Evolutionary conservation across 1,139 yeast genomes (phyloP).

Genomic region (Eremothecium gossypii): DNA sequence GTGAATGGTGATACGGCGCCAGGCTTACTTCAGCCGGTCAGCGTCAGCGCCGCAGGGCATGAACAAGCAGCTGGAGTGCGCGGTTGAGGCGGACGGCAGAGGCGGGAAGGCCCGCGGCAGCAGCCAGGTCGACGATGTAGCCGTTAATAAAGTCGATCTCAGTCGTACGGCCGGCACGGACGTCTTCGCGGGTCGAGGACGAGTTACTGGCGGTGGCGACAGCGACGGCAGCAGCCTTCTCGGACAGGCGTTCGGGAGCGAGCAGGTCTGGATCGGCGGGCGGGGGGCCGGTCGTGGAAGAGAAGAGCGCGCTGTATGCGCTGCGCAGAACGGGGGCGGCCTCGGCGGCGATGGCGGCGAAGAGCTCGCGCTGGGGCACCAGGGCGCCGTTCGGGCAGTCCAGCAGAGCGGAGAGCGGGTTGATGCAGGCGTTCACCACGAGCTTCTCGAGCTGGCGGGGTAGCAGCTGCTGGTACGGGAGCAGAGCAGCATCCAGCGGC

Average conservation of each 20-base stretch:
- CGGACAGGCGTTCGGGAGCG: conserved; percentile 37
- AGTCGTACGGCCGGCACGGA: conserved; percentile 48
- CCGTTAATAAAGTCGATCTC: conserved; percentile 82
- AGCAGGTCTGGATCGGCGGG: conserved; percentile 32
- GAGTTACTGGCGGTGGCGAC: conserved; percentile 50
- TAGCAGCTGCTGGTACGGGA: conserved; percentile 46
- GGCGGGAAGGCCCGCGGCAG: conserved; percentile 17
- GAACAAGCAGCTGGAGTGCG: too few relatives aligned
- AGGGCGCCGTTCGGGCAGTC: conserved; percentile 73
- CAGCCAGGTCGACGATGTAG: conserved; percentile 45
- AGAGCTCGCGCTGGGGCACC: conserved; percentile 32
- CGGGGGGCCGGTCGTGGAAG: conserved; percentile 16
- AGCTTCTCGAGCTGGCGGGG: conserved; percentile 67
- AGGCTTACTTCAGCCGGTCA: too few relatives aligned
- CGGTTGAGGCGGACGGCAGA: too few relatives aligned
- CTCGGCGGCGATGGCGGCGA: conserved; percentile 44
- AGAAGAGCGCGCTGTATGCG: conserved; percentile 26
- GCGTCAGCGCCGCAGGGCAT: too few relatives aligned
- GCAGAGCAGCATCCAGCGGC: conserved; percentile 36
- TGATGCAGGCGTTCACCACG: conserved; percentile 70
- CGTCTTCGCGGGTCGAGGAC: conserved; percentile 85
- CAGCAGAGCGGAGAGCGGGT: conserved; percentile 69
- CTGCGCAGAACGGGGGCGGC: conserved; percentile 33
- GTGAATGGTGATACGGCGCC: too few relatives aligned
- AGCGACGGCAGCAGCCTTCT: conserved; percentile 36